Base-by-base conservation (phyloP, 106 monocot species). In the Alisma plantagoaquatica region DNA sequence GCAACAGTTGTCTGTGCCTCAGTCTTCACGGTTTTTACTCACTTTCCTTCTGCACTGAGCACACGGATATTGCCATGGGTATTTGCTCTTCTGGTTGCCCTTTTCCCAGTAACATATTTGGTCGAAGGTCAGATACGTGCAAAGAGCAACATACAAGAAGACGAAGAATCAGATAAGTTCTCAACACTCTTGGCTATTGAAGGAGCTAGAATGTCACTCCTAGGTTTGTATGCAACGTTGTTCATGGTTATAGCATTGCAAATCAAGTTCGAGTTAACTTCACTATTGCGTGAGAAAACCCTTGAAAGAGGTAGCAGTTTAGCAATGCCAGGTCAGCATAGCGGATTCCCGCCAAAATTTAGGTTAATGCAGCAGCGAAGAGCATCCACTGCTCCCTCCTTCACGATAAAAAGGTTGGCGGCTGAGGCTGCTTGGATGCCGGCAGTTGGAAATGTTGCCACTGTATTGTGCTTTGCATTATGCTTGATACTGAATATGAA, bases 361-460 rank as follows among this genome's bases (percentile, higher is more conserved):
- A 78, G 96, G 55, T 73, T 98, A 8, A 56, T 70, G 32, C 89
- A 90, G 31, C 96, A 98, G 46, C 42, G 85, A 22, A 98, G 96
- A 61, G 71, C 75, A 30, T 67, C 89, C 11, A 56, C 81, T 15
- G 51, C 85, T 6, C 96, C 96, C 15, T 81, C 84, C 26, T 85
- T 98, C 68, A 90, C 85, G 2, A 90, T 98, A 54, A 90, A 82
- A 65, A 81, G 73, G 62, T 67, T 98, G 51, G 65, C 85, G 3
- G 84, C 89, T 1, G 96, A 98, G 76, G 96, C 85, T 61, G 73
- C 85, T 44, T 98, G 96, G 96, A 89, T 98, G 96, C 96, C 96
- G 27, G 88, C 85, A 11, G 80, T 98, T 1, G 96, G 96, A 51
- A 98, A 98, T 55, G 66, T 85, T 16, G 79, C 96, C 1, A 98